A percentile compares a stretch with the other conserved stretches of the same genome.
These are phyloP conservation scores for Styphnolobium japonicum DNA, from an alignment of 306 rosid genomes.

Conservation along the genomic window DNA sequence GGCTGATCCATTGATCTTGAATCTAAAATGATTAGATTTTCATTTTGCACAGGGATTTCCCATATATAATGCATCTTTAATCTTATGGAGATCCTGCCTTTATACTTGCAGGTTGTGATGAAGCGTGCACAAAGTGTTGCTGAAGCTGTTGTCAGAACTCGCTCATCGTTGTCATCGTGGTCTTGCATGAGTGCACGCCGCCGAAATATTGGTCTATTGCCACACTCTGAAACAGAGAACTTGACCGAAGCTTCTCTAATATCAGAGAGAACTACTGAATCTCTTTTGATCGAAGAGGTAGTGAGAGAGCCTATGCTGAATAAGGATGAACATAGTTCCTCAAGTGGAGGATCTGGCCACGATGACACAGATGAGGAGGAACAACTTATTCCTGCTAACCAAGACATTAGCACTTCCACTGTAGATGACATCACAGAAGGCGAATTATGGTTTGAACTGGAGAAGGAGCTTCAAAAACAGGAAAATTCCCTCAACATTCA, in stretches of 20 bases:
- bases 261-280: constrained; percentile 41
- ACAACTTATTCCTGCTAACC: constrained; percentile 45
- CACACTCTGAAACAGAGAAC: constrained; percentile 42
- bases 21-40: background rate
- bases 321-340: constrained; percentile 44
- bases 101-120: constrained; percentile 69
- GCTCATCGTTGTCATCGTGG: constrained; percentile 86
- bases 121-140: constrained; percentile 95
- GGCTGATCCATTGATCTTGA: constrained; percentile 9
- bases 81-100: constrained; percentile 22
- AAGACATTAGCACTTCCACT: constrained; percentile 37
- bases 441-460: constrained; percentile 81
- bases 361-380: constrained; percentile 83
- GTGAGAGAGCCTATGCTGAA: constrained; percentile 24
- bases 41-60: constrained; percentile 8
- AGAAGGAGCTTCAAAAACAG: constrained; percentile 78
- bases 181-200: constrained; percentile 97
- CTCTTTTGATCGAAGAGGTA: constrained; percentile 33
- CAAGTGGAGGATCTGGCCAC: constrained; percentile 56
- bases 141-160: constrained; percentile 88
- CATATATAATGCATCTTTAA: background rate
- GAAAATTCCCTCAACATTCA: constrained; percentile 37
- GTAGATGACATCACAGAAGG: constrained; percentile 68
- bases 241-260: constrained; percentile 42
- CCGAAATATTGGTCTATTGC: constrained; percentile 52